Percentiles rank a stretch among this genome's conserved stretches.
Evolutionary conservation across 75 land plant genomes (phyloP).

Genomic region (Pinus taeda): DNA sequence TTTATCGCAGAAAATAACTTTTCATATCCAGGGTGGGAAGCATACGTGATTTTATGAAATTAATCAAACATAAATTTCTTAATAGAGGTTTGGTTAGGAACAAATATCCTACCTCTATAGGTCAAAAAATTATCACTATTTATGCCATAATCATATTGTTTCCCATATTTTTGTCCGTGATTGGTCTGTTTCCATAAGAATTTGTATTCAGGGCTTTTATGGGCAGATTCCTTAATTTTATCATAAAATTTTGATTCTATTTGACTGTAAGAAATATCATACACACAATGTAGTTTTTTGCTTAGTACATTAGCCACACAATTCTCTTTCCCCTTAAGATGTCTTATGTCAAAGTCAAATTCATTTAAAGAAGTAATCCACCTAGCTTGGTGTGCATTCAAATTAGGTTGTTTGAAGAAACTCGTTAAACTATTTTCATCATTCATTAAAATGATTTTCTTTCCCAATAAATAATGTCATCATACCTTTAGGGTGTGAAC

Average conservation of each 20-base stretch:
- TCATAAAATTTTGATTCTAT: not conserved
- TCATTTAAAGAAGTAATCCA: no score
- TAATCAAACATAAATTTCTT: not conserved
- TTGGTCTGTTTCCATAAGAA: no score
- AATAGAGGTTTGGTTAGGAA: not conserved
- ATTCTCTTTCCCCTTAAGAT: not conserved
- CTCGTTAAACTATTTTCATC: not conserved
- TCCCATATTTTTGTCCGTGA: no score
- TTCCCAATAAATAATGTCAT: not conserved
- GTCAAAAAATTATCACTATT: no score
- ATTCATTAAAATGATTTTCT: not conserved
- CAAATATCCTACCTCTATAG: not conserved
- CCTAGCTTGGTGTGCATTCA: no score
- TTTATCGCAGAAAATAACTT: not conserved
- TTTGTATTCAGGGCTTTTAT: no score
- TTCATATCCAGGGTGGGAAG: not conserved
- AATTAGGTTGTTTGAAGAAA: not conserved
- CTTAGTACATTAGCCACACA: not conserved
- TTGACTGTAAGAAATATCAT: not conserved
- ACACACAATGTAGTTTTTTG: not conserved
- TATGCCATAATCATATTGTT: no score
- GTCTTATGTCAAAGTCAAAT: not conserved
- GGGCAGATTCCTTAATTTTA: not conserved
- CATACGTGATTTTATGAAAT: not conserved
- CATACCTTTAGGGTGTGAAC: not conserved